Evolutionary conservation across 352 stramenopile species (phyloP).

Genomic region (Globisporangium takayamanum): DNA sequence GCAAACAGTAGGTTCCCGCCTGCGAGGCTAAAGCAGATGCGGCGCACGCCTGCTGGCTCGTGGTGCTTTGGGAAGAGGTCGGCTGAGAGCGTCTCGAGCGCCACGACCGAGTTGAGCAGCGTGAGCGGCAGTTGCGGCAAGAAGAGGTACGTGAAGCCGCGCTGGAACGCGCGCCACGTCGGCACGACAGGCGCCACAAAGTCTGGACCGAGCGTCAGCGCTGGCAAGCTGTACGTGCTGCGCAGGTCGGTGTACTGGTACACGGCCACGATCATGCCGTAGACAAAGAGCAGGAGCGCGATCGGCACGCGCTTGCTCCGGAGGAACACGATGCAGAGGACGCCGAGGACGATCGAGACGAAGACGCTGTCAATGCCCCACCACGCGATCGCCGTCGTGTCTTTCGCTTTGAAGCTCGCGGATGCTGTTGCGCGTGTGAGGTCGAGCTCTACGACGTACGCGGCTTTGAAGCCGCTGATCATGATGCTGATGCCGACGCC

Average conservation of each 20-base stretch:
- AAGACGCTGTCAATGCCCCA: conserved; percentile 62
- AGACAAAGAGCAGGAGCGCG: conserved; percentile 59
- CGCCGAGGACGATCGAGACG: conserved; percentile 57
- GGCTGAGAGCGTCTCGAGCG: conserved; percentile 82
- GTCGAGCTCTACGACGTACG: conserved; percentile 40
- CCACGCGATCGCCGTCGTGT: conserved; percentile 32
- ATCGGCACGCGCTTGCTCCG: conserved; percentile 54
- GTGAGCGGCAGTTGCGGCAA: conserved; percentile 90
- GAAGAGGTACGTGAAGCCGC: conserved; percentile 82
- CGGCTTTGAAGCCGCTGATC: conserved; percentile 71
- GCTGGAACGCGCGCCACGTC: conserved; percentile 43
- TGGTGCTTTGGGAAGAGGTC: conserved; percentile 85
- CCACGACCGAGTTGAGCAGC: conserved; percentile 90
- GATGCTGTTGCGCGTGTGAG: conserved; percentile 20
- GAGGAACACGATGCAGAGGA: conserved; percentile 68
- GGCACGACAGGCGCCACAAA: conserved; percentile 55
- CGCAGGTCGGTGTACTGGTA: conserved; percentile 49
- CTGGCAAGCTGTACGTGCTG: conserved; percentile 44
- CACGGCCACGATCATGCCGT: conserved; percentile 56
- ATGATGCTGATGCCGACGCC: conserved; percentile 87
- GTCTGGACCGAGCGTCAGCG: conserved; percentile 43
- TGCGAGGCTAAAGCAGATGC: conserved; percentile 65
- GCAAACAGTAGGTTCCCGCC: conserved; percentile 81
- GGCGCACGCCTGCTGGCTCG: conserved; percentile 44
- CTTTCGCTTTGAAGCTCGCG: conserved; percentile 24